These are phyloP conservation scores for Aphanomyces astaci DNA, from an alignment of 352 stramenopile genomes.

Conservation along the genomic window DNA sequence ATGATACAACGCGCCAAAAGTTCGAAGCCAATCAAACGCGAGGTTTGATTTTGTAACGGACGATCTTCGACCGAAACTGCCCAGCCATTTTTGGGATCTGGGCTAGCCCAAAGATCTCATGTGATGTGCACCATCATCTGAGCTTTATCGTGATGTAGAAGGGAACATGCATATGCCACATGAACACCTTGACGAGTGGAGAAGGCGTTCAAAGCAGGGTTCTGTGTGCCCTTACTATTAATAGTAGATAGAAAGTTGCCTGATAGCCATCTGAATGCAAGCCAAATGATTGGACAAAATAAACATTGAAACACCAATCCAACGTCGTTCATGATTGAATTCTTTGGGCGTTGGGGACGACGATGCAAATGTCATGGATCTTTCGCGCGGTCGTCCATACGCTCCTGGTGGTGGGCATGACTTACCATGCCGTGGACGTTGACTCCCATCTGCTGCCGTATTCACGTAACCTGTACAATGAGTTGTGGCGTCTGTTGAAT, in stretches of 20 bases:
- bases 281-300: background rate
- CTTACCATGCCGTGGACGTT: constrained; percentile 1
- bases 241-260: too few species aligned
- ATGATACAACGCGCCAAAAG: background rate
- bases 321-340: background rate
- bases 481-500: background rate
- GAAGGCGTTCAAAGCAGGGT: too few species aligned
- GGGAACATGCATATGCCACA: too few species aligned
- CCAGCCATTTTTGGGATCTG: background rate
- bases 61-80: background rate
- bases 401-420: constrained; percentile 1
- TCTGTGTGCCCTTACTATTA: too few species aligned
- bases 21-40: background rate
- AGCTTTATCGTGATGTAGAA: too few species aligned
- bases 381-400: background rate
- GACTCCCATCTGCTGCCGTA: constrained; percentile 3
- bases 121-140: too few species aligned
- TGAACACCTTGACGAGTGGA: too few species aligned
- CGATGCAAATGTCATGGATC: background rate
- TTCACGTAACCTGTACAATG: background rate
- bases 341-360: background rate
- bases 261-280: too few species aligned
- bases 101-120: too few species aligned
- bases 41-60: background rate
- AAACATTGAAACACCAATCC: background rate